phyloP scores from a whole-genome alignment of 1,139 yeast species.

The Magnusiomyces fungicola region DNA sequence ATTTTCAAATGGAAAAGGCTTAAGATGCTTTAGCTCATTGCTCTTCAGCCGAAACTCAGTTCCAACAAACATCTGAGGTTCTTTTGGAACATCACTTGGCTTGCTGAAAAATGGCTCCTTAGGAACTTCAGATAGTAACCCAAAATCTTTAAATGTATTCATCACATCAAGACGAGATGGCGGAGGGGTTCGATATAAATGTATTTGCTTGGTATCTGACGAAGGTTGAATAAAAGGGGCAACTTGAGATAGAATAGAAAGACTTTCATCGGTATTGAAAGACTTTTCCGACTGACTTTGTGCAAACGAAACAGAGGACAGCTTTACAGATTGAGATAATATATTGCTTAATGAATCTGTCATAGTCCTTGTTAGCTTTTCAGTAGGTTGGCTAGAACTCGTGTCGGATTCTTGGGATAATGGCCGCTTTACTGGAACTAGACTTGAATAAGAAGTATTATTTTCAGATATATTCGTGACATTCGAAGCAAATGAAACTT shows the following conservation, averaged over 20 bases:
- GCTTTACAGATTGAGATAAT: too few species aligned
- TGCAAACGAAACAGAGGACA: too few species aligned
- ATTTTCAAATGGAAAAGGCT: constrained; percentile 20
- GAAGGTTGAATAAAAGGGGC: too few species aligned
- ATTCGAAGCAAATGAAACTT: not conserved
- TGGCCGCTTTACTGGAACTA: not conserved
- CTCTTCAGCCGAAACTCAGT: constrained; percentile 43
- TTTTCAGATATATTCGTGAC: not conserved
- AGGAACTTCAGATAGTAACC: constrained; percentile 48
- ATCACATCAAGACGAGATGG: constrained; percentile 28
- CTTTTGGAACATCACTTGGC: constrained; percentile 43
- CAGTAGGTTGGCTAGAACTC: too few species aligned
- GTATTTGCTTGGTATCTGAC: not conserved
- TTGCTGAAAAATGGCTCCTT: constrained; percentile 57
- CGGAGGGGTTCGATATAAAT: constrained; percentile 11
- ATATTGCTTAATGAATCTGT: too few species aligned
- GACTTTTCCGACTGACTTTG: too few species aligned
- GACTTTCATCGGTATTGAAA: too few species aligned
- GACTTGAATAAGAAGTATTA: not conserved
- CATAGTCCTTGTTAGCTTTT: too few species aligned
- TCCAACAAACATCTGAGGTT: constrained; percentile 62
- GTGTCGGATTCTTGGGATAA: not conserved
- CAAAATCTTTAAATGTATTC: constrained; percentile 38
- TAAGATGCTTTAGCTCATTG: constrained; percentile 21
- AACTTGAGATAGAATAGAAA: too few species aligned